phyloP scores from a whole-genome alignment of 2,329 filamentous ascomycete genomes.

The Aspergillus brasiliensis region DNA sequence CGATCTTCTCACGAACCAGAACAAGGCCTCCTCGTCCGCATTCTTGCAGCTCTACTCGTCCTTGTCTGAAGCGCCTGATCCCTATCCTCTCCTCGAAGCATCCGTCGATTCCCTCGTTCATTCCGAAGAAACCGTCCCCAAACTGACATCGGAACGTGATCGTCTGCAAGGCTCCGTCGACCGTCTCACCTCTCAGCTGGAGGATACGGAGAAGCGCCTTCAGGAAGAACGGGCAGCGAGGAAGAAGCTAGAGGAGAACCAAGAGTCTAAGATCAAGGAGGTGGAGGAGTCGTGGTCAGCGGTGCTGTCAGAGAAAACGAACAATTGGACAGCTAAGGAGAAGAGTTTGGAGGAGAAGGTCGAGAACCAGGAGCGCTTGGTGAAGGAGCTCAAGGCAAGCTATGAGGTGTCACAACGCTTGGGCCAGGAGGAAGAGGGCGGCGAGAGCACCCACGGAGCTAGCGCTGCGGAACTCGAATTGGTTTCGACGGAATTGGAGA shows the following conservation, averaged over 20 bases:
- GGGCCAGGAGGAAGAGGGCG: constrained; percentile 68
- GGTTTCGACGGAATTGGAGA: constrained; percentile 86
- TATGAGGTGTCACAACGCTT: constrained; percentile 95
- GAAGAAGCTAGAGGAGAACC: constrained; percentile 72
- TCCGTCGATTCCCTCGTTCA: constrained; percentile 92
- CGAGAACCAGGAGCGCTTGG: constrained; percentile 85
- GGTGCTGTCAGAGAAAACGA: constrained; percentile 87
- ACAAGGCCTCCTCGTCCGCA: constrained; percentile 88
- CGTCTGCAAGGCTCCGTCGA: constrained; percentile 79
- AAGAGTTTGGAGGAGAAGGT: constrained; percentile 88
- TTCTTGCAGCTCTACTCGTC: constrained; percentile 93
- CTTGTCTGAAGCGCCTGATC: constrained; percentile 92
- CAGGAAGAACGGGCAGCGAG: constrained; percentile 74
- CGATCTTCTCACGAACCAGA: constrained; percentile 92
- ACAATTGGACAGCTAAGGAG: constrained; percentile 96
- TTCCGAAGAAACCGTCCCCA: constrained; percentile 89
- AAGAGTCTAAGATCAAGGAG: constrained; percentile 82
- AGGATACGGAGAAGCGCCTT: constrained; percentile 78
- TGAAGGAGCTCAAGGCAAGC: constrained; percentile 94
- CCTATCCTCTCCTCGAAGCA: constrained; percentile 92
- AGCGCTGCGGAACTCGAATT: constrained; percentile 91
- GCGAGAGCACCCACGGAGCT: constrained; percentile 67
- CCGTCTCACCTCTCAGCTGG: constrained; percentile 75
- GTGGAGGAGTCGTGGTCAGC: constrained; percentile 88
- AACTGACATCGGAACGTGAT: constrained; percentile 83